Percentiles rank a stretch among this genome's conserved stretches.
Conservation (phyloP, 225 moss, liverwort and hornwort species). For the Thuidium tamariscinum region DNA sequence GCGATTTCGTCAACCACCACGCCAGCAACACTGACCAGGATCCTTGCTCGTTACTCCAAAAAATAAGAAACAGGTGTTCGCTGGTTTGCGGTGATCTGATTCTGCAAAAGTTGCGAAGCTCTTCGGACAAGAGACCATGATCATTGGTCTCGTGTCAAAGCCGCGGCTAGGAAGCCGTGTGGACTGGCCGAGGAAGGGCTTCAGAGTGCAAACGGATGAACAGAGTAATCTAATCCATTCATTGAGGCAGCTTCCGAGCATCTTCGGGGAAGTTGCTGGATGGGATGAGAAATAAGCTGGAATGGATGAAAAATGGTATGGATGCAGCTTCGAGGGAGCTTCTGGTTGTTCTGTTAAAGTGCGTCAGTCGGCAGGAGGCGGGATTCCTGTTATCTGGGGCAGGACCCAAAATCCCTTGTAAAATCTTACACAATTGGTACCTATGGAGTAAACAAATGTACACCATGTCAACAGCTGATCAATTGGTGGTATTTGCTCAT, state of each 20-base stretch:
- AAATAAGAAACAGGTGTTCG: neutral
- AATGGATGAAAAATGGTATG: neutral
- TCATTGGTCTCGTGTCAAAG: neutral
- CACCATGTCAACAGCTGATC: accelerated
- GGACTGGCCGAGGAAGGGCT: neutral
- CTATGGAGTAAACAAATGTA: neutral
- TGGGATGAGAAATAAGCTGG: neutral
- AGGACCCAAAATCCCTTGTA: neutral
- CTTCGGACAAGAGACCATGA: neutral
- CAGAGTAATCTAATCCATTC: neutral
- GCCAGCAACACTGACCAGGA: neutral
- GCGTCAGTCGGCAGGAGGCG: neutral
- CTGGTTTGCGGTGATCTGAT: neutral
- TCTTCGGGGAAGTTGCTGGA: neutral
- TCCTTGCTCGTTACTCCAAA: neutral
- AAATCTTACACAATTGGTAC: neutral
- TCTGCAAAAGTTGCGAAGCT: neutral
- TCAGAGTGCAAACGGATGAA: neutral
- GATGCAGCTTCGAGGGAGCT: neutral
- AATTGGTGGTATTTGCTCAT: neutral
- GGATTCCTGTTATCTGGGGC: neutral
- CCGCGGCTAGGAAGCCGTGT: neutral
- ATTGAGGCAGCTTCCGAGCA: accelerated
- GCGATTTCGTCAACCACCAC: neutral
- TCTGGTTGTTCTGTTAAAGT: accelerated